Conservation (phyloP, 2,329 filamentous ascomycete species). For the Penicillium sp. region DNA sequence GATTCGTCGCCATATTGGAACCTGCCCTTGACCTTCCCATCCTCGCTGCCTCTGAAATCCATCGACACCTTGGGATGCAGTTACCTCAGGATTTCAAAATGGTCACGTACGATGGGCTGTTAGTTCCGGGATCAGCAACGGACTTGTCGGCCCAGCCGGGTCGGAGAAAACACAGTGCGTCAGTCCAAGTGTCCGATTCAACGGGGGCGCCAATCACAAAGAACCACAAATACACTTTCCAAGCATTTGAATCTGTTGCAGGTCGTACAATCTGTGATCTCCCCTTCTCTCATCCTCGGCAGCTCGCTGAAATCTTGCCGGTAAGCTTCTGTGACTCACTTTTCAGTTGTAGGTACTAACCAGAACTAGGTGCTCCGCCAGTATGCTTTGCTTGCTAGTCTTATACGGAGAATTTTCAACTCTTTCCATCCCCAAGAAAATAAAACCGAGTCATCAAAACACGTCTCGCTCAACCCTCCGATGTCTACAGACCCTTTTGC, state of each 20-base stretch:
- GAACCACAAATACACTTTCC: conserved; percentile 49
- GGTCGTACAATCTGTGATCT: conserved; percentile 47
- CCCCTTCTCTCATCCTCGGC: conserved; percentile 51
- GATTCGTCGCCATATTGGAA: conserved; percentile 49
- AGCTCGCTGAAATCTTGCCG: conserved; percentile 49
- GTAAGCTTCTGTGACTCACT: conserved; percentile 27
- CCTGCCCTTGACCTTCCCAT: conserved; percentile 49
- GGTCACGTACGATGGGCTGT: conserved; percentile 43
- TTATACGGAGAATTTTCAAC: conserved; percentile 43
- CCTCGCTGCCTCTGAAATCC: conserved; percentile 46
- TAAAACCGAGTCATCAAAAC: conserved; percentile 7
- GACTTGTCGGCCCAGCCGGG: conserved; percentile 30
- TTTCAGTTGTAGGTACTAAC: not conserved
- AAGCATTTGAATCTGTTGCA: conserved; percentile 46
- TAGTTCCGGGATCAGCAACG: conserved; percentile 37
- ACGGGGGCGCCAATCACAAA: conserved; percentile 34
- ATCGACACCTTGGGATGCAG: conserved; percentile 44
- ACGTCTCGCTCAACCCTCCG: conserved; percentile 7
- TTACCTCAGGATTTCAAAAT: conserved; percentile 46
- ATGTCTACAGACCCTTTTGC: conserved; percentile 10
- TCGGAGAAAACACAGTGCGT: conserved; percentile 38
- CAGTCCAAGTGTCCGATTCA: conserved; percentile 37
- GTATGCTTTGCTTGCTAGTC: conserved; percentile 47
- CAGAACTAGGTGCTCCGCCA: conserved; percentile 45
- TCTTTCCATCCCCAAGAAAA: conserved; percentile 20